A percentile compares a stretch with the other conserved stretches of the same genome.
Conservation (phyloP, 495 filamentous ascomycete species). For the Xylaria nigripes region DNA sequence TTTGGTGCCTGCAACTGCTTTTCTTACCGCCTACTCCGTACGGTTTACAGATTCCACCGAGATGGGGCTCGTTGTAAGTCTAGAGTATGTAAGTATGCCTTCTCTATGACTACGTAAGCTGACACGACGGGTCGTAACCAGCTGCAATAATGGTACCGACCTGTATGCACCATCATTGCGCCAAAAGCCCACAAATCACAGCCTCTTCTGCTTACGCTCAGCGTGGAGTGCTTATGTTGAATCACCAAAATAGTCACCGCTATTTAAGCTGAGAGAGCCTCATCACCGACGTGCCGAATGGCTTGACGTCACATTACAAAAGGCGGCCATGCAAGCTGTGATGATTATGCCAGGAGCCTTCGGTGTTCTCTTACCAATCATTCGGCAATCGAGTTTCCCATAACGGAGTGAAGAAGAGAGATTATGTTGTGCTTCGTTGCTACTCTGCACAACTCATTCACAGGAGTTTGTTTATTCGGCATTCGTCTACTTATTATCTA, state of each 20-base stretch:
- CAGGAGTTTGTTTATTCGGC: no score
- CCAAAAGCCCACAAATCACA: background rate
- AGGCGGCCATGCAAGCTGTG: background rate
- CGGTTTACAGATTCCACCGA: background rate
- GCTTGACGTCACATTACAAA: background rate
- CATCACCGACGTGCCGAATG: background rate
- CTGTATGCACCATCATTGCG: background rate
- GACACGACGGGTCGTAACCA: background rate
- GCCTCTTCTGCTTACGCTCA: background rate
- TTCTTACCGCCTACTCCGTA: background rate
- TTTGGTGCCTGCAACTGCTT: background rate
- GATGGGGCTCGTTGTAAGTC: background rate
- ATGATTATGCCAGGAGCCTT: background rate
- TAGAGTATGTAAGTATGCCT: background rate
- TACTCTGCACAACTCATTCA: no score
- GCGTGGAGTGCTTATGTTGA: slow-evolving; percentile 3
- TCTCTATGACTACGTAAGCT: slow-evolving; percentile 2
- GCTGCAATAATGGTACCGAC: background rate
- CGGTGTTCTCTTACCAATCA: background rate
- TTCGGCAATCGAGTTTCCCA: background rate
- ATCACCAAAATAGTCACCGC: slow-evolving; percentile 11
- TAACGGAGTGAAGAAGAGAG: background rate
- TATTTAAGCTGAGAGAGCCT: slow-evolving; percentile 2
- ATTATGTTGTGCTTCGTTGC: background rate
- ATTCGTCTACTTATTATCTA: no score